Conservation (phyloP, 83 land plant genomes). For the Picea engelmannii region DNA sequence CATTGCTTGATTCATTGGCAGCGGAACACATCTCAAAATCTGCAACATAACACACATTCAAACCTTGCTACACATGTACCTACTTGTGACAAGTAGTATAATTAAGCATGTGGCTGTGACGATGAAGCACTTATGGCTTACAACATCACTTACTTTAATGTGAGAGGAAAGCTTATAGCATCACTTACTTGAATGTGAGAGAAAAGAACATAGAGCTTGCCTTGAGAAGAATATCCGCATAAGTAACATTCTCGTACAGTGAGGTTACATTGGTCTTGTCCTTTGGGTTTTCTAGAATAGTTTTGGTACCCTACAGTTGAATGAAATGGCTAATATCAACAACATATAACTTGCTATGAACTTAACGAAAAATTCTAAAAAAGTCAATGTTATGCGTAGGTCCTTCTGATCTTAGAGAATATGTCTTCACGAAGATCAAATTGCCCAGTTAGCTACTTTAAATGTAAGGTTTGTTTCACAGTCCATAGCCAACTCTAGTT, state of each 20-base stretch:
- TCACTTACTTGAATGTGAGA: too few species aligned
- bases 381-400: too few species aligned
- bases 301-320: constrained; percentile 73
- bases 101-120: background rate
- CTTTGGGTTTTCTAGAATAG: constrained; percentile 85
- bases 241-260: constrained; percentile 91
- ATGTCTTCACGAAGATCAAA: too few species aligned
- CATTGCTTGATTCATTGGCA: constrained; percentile 73
- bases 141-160: too few species aligned
- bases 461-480: too few species aligned
- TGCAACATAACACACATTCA: constrained; percentile 23
- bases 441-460: too few species aligned
- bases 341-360: too few species aligned
- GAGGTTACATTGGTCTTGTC: constrained; percentile 74
- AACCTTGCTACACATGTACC: background rate
- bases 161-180: too few species aligned
- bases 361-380: background rate
- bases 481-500: too few species aligned
- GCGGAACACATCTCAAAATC: constrained; percentile 96
- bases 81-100: background rate
- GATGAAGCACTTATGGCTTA: too few species aligned
- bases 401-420: too few species aligned
- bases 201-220: constrained; percentile 22
- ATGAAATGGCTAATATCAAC: background rate
- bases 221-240: constrained; percentile 92